Base-by-base conservation (phyloP, 495 filamentous ascomycete genomes). In the Umbilicaria muhlenbergii region DNA sequence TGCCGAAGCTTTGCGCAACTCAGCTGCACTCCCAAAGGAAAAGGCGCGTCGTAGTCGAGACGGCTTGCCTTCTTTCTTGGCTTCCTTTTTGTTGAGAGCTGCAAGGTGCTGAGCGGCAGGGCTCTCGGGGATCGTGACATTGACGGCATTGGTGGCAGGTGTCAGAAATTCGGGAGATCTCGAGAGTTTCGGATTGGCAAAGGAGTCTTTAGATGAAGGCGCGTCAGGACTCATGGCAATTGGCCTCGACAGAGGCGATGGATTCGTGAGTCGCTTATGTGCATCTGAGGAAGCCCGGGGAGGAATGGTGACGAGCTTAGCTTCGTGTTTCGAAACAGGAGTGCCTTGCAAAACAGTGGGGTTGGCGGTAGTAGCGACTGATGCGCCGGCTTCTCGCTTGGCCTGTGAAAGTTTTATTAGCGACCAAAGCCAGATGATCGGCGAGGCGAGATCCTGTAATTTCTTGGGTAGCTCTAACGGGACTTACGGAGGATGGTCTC, bases 1-100 rank as follows among this genome's bases (percentile, higher is more conserved):
- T 6, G 75, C 75, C 12, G 78, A 85, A 3, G 77, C 70, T 50
- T 83, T 83, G 41, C 85, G 71, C 33, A 99, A 73, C 57, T 99
- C 92, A 10, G 88, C 85, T 35, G 89, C 84, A 57, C 92, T 95
- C 15, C 91, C 88, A 61, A 99, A 99, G 0, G 92, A 96, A 58
- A 99, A 95, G 3, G 91, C 91, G 54, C 91, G 75, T 44, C 91
- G 73, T 38, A 99, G 65, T 41, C 89, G 72, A n/a, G 81, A 87
- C 45, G 92, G 92, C 64, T 94, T 89, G 43, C 77, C 85, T 45
- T 79, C 79, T 48, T 73, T 80, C 51, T 73, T 76, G 1, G 67
- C 61, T 31, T 78, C 78, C 51, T 78, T 85, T 44, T 89, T 84
- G 38, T 75, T 83, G 32, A 96, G 64, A 10, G 86, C 86, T 10